Base-by-base conservation (phyloP, 2,329 filamentous ascomycete genomes). In the Xylariaceae sp. region DNA sequence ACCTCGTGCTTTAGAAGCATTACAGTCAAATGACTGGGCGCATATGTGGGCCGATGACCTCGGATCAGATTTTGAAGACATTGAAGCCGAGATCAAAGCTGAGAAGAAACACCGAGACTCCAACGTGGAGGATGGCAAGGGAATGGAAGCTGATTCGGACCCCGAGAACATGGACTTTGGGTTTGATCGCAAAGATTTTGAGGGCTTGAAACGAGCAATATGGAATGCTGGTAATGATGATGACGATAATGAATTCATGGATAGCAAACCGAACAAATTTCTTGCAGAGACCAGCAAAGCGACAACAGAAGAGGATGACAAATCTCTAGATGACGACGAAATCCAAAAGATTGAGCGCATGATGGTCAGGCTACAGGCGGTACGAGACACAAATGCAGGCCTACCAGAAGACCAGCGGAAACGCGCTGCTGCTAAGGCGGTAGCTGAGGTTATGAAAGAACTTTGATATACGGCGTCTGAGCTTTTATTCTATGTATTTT, bases 21-120 rank as follows among this genome's bases (percentile, higher is more conserved):
- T 89, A 11, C 79, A 88, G 64, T 75, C 84, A 13, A 88, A 87
- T 64, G 85, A 87, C 68, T 89, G 86, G 86, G 76, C 74, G 2
- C 70, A 73, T 46, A 59, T 46, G 6, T 55, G 57, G n/a, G 46
- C 60, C 7, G 70, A 68, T 2, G 69, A 72, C 32, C 62, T 71
- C 1, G 64, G 57, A 1, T 67, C 72, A 1, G 69, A 72, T 18
- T 69, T 72, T 26, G 70, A 65, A 2, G 69, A 72, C 13, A 59
- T 74, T 37, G 70, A 74, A 53, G 60, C 63, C 33, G 44, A 64
- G 29, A 56, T 64, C 8, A 65, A 67, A 24, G 15, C 39, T 16
- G 63, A 62, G 10, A 64, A 55, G 13, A 65, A 65, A 9, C 62
- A 59, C 7, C 59, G 60, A 67, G 15, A 65, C 60, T 44, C 26